These are phyloP conservation scores for Porpolomopsis calyptriformis DNA, from an alignment of 768 basidiomycete species.

Conservation along the genomic window DNA sequence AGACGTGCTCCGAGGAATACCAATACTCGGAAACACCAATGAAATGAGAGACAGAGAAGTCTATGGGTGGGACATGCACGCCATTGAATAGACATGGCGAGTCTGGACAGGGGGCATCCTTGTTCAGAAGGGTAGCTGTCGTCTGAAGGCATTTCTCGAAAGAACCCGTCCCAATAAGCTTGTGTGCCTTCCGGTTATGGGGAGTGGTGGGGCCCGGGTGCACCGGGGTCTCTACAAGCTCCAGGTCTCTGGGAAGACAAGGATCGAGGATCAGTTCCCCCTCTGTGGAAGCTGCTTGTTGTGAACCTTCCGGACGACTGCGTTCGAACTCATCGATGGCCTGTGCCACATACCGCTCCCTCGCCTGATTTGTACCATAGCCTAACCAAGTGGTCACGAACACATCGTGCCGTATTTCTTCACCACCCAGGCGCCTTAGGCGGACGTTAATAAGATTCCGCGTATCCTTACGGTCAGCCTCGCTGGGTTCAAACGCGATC, in stretches of 20 bases:
- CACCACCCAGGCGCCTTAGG: slow-evolving; percentile 70
- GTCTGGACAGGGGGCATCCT: slow-evolving; percentile 71
- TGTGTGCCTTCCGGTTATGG: slow-evolving; percentile 45
- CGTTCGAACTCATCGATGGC: slow-evolving; percentile 49
- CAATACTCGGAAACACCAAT: slow-evolving; percentile 98
- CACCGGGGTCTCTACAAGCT: slow-evolving; percentile 47
- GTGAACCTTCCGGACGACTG: slow-evolving; percentile 17
- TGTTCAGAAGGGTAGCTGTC: slow-evolving; percentile 75
- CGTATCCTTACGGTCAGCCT: slow-evolving; percentile 41
- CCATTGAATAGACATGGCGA: slow-evolving; percentile 90
- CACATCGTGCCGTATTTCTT: slow-evolving; percentile 82
- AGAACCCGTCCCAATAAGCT: slow-evolving; percentile 76
- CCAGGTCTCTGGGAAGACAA: slow-evolving; percentile 74
- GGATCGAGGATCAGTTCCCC: slow-evolving; percentile 60
- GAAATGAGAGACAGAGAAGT: slow-evolving; percentile 87
- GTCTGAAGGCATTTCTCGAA: slow-evolving; percentile 73
- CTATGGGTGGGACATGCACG: slow-evolving; percentile 85
- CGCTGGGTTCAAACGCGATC: slow-evolving; percentile 89
- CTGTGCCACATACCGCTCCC: slow-evolving; percentile 80
- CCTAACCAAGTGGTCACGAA: slow-evolving; percentile 99
- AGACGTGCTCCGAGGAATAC: slow-evolving; percentile 97
- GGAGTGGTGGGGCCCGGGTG: slow-evolving; percentile 27
- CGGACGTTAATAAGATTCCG: slow-evolving; percentile 71
- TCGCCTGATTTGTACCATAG: slow-evolving; percentile 95
- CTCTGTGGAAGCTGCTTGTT: slow-evolving; percentile 17